Conservation (phyloP, 108 stramenopile species). For the Cyclostephanos tholiformis region DNA sequence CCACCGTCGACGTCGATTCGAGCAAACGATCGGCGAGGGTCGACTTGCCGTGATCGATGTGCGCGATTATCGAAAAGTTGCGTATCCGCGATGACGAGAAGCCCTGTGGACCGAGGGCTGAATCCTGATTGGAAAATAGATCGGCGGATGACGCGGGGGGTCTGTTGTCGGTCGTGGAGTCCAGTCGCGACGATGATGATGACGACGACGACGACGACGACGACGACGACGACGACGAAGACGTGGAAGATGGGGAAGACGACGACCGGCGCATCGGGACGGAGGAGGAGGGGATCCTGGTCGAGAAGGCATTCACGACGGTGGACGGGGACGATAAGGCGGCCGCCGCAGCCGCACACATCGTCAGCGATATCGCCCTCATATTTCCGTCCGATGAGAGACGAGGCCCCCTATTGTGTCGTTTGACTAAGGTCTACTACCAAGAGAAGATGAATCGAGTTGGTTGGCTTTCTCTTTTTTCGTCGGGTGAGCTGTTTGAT, state of each 20-base stretch:
- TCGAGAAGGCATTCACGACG: conserved; percentile 3
- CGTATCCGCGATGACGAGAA: conserved; percentile 76
- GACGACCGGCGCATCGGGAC: not conserved
- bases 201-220: no score
- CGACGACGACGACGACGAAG: no score
- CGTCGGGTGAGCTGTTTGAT: no score
- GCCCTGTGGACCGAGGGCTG: conserved; percentile 17
- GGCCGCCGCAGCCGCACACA: not conserved
- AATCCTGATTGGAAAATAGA: conserved; percentile 22
- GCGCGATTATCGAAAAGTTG: conserved; percentile 98
- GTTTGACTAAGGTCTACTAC: no score
- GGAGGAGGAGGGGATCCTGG: not conserved
- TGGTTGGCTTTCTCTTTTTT: no score
- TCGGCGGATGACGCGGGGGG: not conserved
- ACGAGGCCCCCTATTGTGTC: no score
- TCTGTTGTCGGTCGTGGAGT: not conserved
- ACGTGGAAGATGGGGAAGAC: no score
- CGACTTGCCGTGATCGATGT: conserved; percentile 98
- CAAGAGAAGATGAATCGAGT: no score
- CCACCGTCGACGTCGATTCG: conserved; percentile 88
- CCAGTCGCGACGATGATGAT: conserved; percentile 1
- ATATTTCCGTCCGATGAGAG: no score
- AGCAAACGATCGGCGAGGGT: conserved; percentile 95
- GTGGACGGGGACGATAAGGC: not conserved
- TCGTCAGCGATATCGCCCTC: not conserved